Evolutionary conservation across 306 rosid species (phyloP).

Genomic region (Castanea sativa): DNA sequence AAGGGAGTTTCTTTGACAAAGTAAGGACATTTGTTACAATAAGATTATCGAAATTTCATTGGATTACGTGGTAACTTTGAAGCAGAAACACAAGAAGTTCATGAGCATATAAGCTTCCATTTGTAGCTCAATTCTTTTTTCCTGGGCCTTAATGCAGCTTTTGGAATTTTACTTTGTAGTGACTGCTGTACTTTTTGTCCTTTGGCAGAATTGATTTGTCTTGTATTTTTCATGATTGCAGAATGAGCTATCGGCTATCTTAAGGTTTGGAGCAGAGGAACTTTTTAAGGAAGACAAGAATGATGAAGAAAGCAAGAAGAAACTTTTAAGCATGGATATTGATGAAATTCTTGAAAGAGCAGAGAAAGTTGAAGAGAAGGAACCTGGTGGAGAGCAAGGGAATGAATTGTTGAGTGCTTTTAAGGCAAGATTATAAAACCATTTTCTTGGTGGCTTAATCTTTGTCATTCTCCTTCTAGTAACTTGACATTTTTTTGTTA

Average conservation of each 20-base stretch:
- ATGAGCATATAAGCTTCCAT: neutral
- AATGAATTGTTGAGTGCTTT: conserved; percentile 87
- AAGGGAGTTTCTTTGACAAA: conserved; percentile 85
- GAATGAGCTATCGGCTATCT: conserved; percentile 94
- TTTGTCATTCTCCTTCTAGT: conserved; percentile 1
- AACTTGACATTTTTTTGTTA: neutral
- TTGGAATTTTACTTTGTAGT: neutral
- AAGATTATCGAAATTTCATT: conserved; percentile 7
- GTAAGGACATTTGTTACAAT: conserved; percentile 48
- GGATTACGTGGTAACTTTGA: neutral
- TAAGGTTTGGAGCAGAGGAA: conserved; percentile 98
- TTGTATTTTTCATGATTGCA: conserved; percentile 31
- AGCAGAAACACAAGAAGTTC: conserved; percentile 6
- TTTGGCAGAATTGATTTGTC: neutral
- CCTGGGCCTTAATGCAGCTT: neutral
- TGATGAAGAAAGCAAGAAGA: conserved; percentile 96
- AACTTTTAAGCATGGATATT: conserved; percentile 87
- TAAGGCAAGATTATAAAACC: conserved; percentile 61
- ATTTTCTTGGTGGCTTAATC: neutral
- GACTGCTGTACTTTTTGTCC: neutral
- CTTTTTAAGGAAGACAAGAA: conserved; percentile 95
- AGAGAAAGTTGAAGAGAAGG: conserved; percentile 96
- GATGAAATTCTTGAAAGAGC: conserved; percentile 99
- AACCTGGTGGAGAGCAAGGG: conserved; percentile 64
- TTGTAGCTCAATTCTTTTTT: neutral